A percentile compares a stretch with the other conserved stretches of the same genome.
Conservation (phyloP, 75 land plant species). For the Chamaecyparis obtusa region DNA sequence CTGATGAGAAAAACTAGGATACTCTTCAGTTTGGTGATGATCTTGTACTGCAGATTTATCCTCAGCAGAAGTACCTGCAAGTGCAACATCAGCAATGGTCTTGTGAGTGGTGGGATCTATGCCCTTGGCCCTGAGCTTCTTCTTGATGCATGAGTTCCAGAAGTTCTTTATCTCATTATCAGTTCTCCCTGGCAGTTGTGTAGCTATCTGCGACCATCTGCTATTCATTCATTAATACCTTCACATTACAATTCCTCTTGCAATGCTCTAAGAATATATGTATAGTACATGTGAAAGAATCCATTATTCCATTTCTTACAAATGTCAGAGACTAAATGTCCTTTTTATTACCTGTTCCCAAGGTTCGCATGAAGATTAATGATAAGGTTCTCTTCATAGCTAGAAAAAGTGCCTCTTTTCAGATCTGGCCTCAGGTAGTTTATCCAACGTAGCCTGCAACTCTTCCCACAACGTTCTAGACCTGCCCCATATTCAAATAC, state of each 20-base stretch:
- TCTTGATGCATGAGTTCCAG: conserved; percentile 70
- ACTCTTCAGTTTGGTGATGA: neutral
- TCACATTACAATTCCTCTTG: neutral
- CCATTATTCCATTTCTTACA: too few relatives aligned
- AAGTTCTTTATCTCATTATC: conserved; percentile 62
- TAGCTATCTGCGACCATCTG: conserved; percentile 75
- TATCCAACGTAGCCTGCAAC: conserved; percentile 24
- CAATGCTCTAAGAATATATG: neutral
- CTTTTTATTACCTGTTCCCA: conserved; percentile 22
- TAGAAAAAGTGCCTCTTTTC: conserved; percentile 19
- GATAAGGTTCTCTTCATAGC: conserved; percentile 26
- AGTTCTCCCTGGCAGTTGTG: conserved; percentile 57
- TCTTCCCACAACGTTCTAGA: conserved; percentile 21
- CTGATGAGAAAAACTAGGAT: neutral
- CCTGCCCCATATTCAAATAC: neutral
- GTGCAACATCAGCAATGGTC: conserved; percentile 31
- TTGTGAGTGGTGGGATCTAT: conserved; percentile 69
- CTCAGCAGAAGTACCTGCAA: conserved; percentile 13
- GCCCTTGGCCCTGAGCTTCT: conserved; percentile 61
- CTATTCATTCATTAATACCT: neutral
- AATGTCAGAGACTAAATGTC: neutral
- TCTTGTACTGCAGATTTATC: neutral
- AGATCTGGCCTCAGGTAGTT: conserved; percentile 29
- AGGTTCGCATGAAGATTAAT: conserved; percentile 25
- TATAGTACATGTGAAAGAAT: too few relatives aligned